Percentiles rank a stretch among this genome's conserved stretches.
Evolutionary conservation across 23 red algal species (phyloP).

Genomic region (Gracilaria vermiculophylla): DNA sequence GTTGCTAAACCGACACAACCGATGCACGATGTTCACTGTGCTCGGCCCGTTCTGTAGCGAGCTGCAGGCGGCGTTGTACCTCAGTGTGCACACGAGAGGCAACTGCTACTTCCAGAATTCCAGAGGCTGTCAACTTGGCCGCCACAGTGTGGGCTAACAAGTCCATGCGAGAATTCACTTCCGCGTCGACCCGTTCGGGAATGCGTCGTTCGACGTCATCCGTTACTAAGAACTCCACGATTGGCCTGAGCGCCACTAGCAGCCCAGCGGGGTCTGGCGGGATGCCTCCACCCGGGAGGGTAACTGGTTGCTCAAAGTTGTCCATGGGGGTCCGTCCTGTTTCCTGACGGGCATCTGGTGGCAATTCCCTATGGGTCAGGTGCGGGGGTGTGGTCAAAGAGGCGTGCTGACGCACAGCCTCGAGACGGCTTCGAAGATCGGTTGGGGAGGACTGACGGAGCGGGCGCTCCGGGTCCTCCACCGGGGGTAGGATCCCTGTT

Average conservation of each 20-base stretch:
- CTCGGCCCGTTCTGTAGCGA: neutral
- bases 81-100: neutral
- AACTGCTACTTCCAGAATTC: neutral
- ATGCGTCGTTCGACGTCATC: neutral
- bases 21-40: neutral
- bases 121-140: neutral
- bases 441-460: neutral
- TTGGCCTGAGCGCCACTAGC: neutral
- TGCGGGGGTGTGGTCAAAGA: neutral
- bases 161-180: neutral
- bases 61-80: neutral
- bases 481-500: neutral
- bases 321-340: neutral
- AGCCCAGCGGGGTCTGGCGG: neutral
- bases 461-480: neutral
- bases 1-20: neutral
- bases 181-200: neutral
- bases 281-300: too few species aligned
- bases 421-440: neutral
- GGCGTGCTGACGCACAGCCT: neutral
- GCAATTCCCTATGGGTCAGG: neutral
- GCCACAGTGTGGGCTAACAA: neutral
- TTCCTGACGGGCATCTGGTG: neutral
- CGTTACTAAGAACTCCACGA: neutral
- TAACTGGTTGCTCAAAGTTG: too few species aligned